A percentile compares a stretch with the other conserved stretches of the same genome.
phyloP scores from a whole-genome alignment of 2,329 filamentous ascomycete genomes.

The Fusarium foetens region DNA sequence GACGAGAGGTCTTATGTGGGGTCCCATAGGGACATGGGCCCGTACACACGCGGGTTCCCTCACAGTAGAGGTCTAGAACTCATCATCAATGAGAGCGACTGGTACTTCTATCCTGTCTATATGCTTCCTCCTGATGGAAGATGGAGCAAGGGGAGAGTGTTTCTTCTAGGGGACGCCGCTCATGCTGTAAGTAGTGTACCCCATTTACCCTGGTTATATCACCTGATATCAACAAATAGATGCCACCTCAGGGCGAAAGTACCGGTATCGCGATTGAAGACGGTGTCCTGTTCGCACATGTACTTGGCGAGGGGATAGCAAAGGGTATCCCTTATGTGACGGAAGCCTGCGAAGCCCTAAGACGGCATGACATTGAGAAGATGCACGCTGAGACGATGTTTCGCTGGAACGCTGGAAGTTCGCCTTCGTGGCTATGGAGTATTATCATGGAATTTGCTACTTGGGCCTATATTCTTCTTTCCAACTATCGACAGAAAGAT shows the following conservation, averaged over 20 bases:
- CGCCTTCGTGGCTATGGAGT: background rate
- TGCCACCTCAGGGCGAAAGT: background rate
- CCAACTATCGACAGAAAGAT: background rate
- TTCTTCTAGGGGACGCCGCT: background rate
- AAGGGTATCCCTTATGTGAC: fast-evolving
- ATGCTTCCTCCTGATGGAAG: background rate
- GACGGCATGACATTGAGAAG: background rate
- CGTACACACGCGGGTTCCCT: too few species aligned
- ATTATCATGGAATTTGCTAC: background rate
- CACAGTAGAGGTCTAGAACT: fast-evolving
- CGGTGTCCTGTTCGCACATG: background rate
- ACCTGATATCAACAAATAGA: fast-evolving
- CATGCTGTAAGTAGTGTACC: background rate
- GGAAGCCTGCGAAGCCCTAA: fast-evolving
- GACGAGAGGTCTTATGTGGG: too few species aligned
- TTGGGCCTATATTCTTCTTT: background rate
- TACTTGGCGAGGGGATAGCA: background rate
- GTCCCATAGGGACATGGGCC: too few species aligned
- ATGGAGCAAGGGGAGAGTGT: background rate
- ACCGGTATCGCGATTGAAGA: background rate
- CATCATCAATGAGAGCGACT: background rate
- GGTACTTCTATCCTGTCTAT: background rate
- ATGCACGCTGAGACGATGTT: background rate
- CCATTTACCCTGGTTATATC: fast-evolving
- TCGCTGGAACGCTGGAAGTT: background rate